Base-by-base conservation (phyloP, 2,329 filamentous ascomycete genomes). In the Beauveria sp. region DNA sequence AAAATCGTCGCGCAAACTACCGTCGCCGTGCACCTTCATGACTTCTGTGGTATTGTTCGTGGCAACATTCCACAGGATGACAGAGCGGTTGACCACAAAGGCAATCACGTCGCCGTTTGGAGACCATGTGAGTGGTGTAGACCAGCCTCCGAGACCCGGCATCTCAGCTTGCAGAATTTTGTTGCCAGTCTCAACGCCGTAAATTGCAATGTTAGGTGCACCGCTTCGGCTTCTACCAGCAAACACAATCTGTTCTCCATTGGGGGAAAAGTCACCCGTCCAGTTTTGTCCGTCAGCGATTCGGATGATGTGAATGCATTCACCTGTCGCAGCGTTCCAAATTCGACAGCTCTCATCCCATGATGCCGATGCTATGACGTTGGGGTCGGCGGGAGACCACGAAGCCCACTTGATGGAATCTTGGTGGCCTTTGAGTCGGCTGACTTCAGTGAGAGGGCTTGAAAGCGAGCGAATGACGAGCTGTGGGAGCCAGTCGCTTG, bases 401-500 rank as follows among this genome's bases (percentile, higher is more conserved):
- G 56, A 24, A 40, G 56, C 56, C 56, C 56, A 58, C 30, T 49
- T 22, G 56, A 58, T 58, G 26, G 56, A 24, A 20, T 58, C 56
- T 26, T 58, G 30, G 46, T 58, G 56, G 56, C 56, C 56, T 50
- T 58, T 58, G 43, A 58, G 46, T 18, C 56, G 56, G 46, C 45
- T 42, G 14, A 58, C 56, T 30, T 58, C 56, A 6, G 28, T 24
- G 45, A 28, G 20, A 24, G 56, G 56, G 20, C 42, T 16, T 3
- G 56, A 38, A 12, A 49, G 56, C 45, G 45, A 28, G 56, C 56
- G 56, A 22, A 58, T 50, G 56, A 58, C 45, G 56, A 58, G 56
- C 56, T 58, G 56, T 10, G 56, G 56, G 46, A 58, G 56, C 56
- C 56, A 58, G n/a, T 50, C 56, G 24, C 28, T 49, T 40, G 56